These are phyloP conservation scores for Cyberlindnera americana DNA, from an alignment of 805 yeast genomes.

Conservation along the genomic window DNA sequence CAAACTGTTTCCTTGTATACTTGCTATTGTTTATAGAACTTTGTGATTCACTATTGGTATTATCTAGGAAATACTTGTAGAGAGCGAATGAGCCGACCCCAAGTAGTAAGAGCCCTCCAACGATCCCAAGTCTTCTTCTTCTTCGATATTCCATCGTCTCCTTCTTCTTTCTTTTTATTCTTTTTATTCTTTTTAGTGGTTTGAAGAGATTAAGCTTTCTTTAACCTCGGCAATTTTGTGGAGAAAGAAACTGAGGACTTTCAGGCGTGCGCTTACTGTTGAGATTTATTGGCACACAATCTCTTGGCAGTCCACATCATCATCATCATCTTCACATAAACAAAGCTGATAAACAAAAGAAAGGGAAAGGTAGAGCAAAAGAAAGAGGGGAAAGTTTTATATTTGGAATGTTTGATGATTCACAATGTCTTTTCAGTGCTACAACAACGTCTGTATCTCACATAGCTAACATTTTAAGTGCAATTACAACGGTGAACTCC, in stretches of 20 bases:
- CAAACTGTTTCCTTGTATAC: constrained; percentile 24
- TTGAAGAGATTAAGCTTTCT: not conserved
- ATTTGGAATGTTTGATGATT: constrained; percentile 10
- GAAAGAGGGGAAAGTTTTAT: too few relatives aligned
- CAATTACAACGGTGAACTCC: constrained; percentile 39
- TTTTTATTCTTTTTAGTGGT: not conserved
- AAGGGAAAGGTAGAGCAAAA: too few relatives aligned
- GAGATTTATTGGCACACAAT: too few relatives aligned
- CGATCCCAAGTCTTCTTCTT: constrained; percentile 6
- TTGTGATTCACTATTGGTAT: not conserved
- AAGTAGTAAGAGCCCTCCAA: constrained; percentile 11
- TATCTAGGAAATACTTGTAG: constrained; percentile 8
- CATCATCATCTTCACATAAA: too few relatives aligned
- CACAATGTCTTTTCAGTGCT: constrained; percentile 35
- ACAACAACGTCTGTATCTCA: constrained; percentile 45
- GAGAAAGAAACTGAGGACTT: too few relatives aligned
- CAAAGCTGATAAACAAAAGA: too few relatives aligned
- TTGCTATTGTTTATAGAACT: not conserved
- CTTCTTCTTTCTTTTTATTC: not conserved
- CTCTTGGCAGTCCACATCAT: too few relatives aligned
- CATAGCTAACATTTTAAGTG: constrained; percentile 41
- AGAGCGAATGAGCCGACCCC: constrained; percentile 14
- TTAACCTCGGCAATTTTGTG: too few relatives aligned
- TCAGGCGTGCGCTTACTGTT: too few relatives aligned
- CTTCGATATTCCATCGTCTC: constrained; percentile 3